A percentile compares a stretch with the other conserved stretches of the same genome.
These are phyloP conservation scores for Bipolaris oryzae DNA, from an alignment of 2,329 filamentous ascomycete species.

Conservation along the genomic window DNA sequence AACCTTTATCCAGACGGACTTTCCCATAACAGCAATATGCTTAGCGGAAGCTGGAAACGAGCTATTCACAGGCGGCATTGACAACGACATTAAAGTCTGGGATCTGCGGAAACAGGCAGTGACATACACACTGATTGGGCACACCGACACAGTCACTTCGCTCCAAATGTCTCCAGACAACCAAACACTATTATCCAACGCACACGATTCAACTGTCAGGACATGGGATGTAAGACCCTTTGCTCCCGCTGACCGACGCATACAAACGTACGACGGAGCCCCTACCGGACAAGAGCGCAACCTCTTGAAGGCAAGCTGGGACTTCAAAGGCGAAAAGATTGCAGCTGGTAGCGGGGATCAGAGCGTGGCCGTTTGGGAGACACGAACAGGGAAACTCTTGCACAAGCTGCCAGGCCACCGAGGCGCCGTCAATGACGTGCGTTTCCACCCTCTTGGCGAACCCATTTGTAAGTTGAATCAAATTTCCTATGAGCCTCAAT, in stretches of 20 bases:
- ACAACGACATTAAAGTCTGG: slow-evolving; percentile 98
- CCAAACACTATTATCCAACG: slow-evolving; percentile 86
- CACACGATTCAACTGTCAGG: slow-evolving; percentile 90
- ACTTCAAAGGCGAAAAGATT: slow-evolving; percentile 81
- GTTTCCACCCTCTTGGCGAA: slow-evolving; percentile 83
- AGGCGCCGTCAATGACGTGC: slow-evolving; percentile 91
- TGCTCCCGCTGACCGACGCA: slow-evolving; percentile 81
- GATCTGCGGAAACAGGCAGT: slow-evolving; percentile 90
- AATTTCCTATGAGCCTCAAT: background rate
- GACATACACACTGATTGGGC: slow-evolving; percentile 85
- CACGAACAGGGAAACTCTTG: slow-evolving; percentile 82
- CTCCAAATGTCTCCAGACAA: slow-evolving; percentile 91
- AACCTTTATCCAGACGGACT: slow-evolving; percentile 88
- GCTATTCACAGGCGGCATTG: slow-evolving; percentile 91
- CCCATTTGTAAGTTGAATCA: slow-evolving; percentile 75
- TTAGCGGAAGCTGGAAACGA: slow-evolving; percentile 95
- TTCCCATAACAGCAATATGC: slow-evolving; percentile 88
- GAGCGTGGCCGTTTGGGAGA: slow-evolving; percentile 90
- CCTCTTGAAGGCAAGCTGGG: slow-evolving; percentile 88
- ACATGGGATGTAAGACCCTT: slow-evolving; percentile 98
- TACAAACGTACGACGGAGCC: slow-evolving; percentile 92
- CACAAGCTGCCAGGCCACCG: slow-evolving; percentile 97
- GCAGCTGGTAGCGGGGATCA: slow-evolving; percentile 89
- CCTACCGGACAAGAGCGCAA: slow-evolving; percentile 89
- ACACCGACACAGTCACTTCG: slow-evolving; percentile 90